Evolutionary conservation across 306 rosid species (phyloP).

Genomic region (Castanea sativa): DNA sequence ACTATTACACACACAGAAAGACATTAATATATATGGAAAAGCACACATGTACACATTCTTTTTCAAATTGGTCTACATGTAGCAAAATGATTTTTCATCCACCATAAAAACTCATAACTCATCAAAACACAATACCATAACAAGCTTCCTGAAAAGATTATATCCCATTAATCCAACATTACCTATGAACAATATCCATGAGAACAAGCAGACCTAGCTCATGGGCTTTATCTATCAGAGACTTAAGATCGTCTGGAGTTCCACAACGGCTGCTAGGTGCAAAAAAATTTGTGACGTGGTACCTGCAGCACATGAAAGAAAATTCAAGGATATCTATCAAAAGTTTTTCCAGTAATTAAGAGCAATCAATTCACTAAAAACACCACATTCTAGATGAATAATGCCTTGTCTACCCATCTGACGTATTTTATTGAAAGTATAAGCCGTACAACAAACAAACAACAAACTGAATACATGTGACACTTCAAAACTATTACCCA

Average conservation of each 20-base stretch:
- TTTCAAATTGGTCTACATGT: not conserved
- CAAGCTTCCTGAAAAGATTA: not conserved
- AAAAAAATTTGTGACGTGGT: slow-evolving; percentile 96
- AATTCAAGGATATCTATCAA: not conserved
- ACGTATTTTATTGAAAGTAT: not conserved
- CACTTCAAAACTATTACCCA: slow-evolving; percentile 57
- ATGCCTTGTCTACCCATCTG: not conserved
- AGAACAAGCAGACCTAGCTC: slow-evolving; percentile 93
- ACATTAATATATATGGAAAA: too few relatives aligned
- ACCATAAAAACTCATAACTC: not conserved
- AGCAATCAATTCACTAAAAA: not conserved
- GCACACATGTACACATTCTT: not conserved
- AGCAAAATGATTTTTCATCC: not conserved
- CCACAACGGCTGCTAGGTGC: slow-evolving; percentile 99
- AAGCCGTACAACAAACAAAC: not conserved
- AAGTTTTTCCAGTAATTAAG: not conserved
- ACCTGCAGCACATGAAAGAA: slow-evolving; percentile 45
- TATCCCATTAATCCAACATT: not conserved
- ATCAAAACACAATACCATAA: not conserved
- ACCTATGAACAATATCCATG: slow-evolving; percentile 99
- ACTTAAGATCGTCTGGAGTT: slow-evolving; percentile 93
- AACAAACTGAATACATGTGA: slow-evolving; percentile 2
- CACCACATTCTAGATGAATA: not conserved
- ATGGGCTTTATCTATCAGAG: slow-evolving; percentile 90
- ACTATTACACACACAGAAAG: too few relatives aligned